phyloP scores from a whole-genome alignment of 306 rosid genomes.

The Erythrophleum fordii region DNA sequence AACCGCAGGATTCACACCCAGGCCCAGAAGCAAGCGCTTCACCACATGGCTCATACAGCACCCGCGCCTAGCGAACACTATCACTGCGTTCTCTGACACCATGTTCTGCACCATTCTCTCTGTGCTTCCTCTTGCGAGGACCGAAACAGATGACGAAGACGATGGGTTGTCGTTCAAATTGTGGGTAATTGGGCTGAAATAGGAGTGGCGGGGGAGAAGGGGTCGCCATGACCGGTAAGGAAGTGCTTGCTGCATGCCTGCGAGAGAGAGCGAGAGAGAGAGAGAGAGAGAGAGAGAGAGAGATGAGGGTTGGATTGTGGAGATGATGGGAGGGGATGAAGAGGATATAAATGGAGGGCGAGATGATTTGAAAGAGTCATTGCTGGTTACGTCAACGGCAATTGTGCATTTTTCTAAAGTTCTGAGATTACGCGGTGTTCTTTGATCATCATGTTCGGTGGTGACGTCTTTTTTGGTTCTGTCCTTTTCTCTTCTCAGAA shows the following conservation, averaged over 20 bases:
- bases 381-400: conserved; percentile 45
- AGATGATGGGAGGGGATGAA: background rate
- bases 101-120: conserved; percentile 19
- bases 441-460: conserved; percentile 7
- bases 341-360: conserved; percentile 33
- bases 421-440: conserved; percentile 40
- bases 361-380: conserved; percentile 51
- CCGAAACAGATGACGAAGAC: conserved; percentile 13
- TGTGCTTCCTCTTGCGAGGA: background rate
- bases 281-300: background rate
- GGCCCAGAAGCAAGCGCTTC: conserved; percentile 58
- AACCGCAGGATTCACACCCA: conserved; percentile 64
- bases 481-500: background rate
- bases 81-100: conserved; percentile 62
- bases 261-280: background rate
- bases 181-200: conserved; percentile 14
- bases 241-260: conserved; percentile 58
- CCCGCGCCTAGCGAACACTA: conserved; percentile 55
- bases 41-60: conserved; percentile 80
- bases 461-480: conserved; percentile 26
- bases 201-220: conserved; percentile 5
- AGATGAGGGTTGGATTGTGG: background rate
- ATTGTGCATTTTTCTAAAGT: conserved; percentile 8
- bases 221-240: conserved; percentile 63
- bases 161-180: background rate